Evolutionary conservation across 495 filamentous ascomycete genomes (phyloP), one percentile per base, ranked within the genome.

Genomic region (Podospora anserina): DNA sequence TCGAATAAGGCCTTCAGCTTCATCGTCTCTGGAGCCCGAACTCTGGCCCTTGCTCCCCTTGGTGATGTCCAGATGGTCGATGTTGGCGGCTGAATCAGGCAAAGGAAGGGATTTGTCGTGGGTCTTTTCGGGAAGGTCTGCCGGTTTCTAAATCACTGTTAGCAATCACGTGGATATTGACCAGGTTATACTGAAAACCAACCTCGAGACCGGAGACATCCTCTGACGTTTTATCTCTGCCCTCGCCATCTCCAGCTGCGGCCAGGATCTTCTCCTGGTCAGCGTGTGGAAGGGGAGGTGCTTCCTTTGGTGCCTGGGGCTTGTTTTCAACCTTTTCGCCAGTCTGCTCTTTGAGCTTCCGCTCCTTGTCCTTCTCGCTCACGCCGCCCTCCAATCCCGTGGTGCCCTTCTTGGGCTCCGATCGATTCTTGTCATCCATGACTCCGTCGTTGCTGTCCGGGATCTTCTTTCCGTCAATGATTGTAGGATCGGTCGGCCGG

Each of bases 371-470:
- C 80, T 96, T 96, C 74, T 91, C 90, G 66, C 89, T 91, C 20
- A 96, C 90, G 23, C 93, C 93, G 28, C 92, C 92, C 71, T 92
- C 91, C 0, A 91, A 95, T 11, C 93, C 93, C 13, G 91, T 90
- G 56, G 92, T 94, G 27, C 93, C 93, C 73, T 91, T 84, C 74
- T 92, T 94, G 9, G 93, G 91, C 34, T 87, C 85, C 18, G 80
- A 73, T 62, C 92, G 83, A 73, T 91, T 80, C 57, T 88, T 90
- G 77, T 97, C 92, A 73, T 95, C 89, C 93, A 97, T 97, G 20
- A 97, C 93, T 16, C 93, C 92, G 76, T 94, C 90, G 70, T 94
- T 92, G 30, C 87, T 87, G 65, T 89, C 84, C 18, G 91, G 92
- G 69, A 94, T 92, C 72, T 86, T 82, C 75, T 85, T 84, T n/a